phyloP scores from a whole-genome alignment of 2,329 filamentous ascomycete genomes.

The Pseudogymnoascus sp. region DNA sequence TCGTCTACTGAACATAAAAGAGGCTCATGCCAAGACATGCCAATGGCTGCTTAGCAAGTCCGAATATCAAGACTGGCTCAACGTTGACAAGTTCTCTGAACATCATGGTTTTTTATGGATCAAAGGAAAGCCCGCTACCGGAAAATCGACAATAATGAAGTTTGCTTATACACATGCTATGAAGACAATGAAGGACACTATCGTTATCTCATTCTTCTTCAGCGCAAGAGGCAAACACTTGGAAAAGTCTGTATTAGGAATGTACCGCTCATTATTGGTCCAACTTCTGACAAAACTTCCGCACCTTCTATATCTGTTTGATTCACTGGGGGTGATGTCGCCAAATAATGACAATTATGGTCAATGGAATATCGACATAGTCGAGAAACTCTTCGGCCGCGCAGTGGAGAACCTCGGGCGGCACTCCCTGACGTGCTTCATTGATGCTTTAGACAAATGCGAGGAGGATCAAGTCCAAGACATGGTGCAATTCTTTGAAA shows the following conservation, averaged over 20 bases:
- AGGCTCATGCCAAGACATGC: conserved; percentile 34
- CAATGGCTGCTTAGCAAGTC: conserved; percentile 33
- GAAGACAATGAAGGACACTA: conserved; percentile 16
- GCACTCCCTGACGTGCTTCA: conserved; percentile 29
- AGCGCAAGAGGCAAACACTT: conserved; percentile 23
- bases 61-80: conserved; percentile 34
- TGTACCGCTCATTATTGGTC: conserved; percentile 42
- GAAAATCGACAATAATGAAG: conserved; percentile 40
- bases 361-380: conserved; percentile 19
- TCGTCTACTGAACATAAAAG: conserved; percentile 26
- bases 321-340: conserved; percentile 21
- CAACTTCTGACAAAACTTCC: conserved; percentile 36
- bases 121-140: conserved; percentile 38
- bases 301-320: conserved; percentile 30
- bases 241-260: conserved; percentile 39
- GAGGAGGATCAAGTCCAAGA: conserved; percentile 29
- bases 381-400: conserved; percentile 24
- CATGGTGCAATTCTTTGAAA: conserved; percentile 28
- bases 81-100: conserved; percentile 22
- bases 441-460: conserved; percentile 42
- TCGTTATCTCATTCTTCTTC: conserved; percentile 30
- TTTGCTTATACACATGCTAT: conserved; percentile 25
- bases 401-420: conserved; percentile 23
- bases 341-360: conserved; percentile 20
- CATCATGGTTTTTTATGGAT: conserved; percentile 41